Evolutionary conservation across 257 asterid genomes (phyloP).

Genomic region (Striga asiatica): DNA sequence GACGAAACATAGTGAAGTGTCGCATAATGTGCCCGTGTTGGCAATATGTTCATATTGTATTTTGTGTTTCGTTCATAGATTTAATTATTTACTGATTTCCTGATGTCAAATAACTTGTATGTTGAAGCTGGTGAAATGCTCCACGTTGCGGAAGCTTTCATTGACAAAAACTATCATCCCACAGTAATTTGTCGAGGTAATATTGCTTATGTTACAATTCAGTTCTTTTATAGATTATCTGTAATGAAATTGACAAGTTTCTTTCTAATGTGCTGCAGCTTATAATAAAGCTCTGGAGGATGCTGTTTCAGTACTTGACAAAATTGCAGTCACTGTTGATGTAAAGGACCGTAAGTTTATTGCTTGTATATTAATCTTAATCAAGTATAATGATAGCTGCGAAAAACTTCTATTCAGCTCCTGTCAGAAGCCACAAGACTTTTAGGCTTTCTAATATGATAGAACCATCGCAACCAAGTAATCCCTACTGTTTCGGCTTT

Average conservation of each 20-base stretch:
- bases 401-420: too few relatives aligned
- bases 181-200: conserved; percentile 91
- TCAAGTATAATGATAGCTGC: too few relatives aligned
- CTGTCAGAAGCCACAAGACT: too few relatives aligned
- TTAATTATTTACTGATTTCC: neutral
- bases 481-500: too few relatives aligned
- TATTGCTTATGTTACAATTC: neutral
- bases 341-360: conserved; percentile 72
- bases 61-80: neutral
- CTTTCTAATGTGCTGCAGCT: conserved; percentile 35
- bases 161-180: conserved; percentile 82
- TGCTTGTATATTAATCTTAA: too few relatives aligned
- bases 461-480: too few relatives aligned
- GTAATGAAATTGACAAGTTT: conserved; percentile 16
- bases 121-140: conserved; percentile 98
- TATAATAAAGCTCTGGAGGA: conserved; percentile 89
- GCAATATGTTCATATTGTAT: too few relatives aligned
- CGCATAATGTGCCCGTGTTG: too few relatives aligned
- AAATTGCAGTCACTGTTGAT: conserved; percentile 80
- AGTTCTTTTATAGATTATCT: neutral
- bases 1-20: too few relatives aligned
- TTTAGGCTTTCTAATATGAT: too few relatives aligned
- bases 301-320: conserved; percentile 73
- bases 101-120: conserved; percentile 10
- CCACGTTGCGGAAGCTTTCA: conserved; percentile 97